Conservation (phyloP, 2,329 filamentous ascomycete species). For the Aspergillus sp. region DNA sequence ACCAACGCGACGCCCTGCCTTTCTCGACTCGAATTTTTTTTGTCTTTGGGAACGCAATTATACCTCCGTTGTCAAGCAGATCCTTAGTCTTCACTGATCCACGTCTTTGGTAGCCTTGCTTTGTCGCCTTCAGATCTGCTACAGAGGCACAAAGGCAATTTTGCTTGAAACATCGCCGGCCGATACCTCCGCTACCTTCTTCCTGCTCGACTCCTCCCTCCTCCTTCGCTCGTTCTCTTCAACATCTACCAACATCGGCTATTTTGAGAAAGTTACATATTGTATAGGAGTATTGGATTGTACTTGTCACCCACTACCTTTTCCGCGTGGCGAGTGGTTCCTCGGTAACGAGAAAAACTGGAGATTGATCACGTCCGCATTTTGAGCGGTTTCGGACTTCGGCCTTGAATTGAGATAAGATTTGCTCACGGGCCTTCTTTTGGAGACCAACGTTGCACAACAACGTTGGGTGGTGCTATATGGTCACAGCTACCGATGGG, state of each 20-base stretch:
- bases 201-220: conserved; percentile 17
- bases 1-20: conserved; percentile 19
- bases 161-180: conserved; percentile 28
- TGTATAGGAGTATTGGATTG: background rate
- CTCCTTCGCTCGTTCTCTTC: conserved; percentile 14
- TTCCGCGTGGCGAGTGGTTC: conserved; percentile 12
- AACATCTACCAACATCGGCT: conserved; percentile 1
- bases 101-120: conserved; percentile 9
- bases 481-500: conserved; percentile 49
- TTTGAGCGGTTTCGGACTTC: conserved; percentile 16
- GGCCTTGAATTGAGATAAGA: conserved; percentile 12
- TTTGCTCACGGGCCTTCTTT: conserved; percentile 7
- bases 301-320: background rate
- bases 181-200: conserved; percentile 27
- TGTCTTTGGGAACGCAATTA: conserved; percentile 16
- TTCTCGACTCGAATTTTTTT: conserved; percentile 18
- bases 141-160: conserved; percentile 24
- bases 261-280: conserved; percentile 8
- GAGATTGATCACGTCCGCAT: conserved; percentile 12
- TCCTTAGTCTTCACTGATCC: conserved; percentile 11
- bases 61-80: conserved; percentile 3
- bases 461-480: conserved; percentile 44
- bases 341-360: conserved; percentile 12
- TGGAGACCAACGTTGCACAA: conserved; percentile 34
- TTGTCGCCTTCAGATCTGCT: conserved; percentile 13